phyloP scores from a whole-genome alignment of 2,329 filamentous ascomycete species.

The Fusarium mexicanum region DNA sequence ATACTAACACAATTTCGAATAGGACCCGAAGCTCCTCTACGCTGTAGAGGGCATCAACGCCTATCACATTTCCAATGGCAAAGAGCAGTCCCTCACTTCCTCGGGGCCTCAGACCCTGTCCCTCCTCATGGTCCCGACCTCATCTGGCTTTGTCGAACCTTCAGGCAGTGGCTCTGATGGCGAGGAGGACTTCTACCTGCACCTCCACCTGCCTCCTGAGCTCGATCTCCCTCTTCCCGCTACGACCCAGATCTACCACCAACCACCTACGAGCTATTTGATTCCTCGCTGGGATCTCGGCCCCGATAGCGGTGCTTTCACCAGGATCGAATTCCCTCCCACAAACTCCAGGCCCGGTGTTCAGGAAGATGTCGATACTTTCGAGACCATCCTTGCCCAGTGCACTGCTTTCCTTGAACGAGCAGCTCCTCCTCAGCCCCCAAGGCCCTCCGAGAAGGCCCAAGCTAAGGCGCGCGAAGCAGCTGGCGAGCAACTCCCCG shows the following conservation, averaged over 20 bases:
- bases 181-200: constrained; percentile 95
- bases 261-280: constrained; percentile 90
- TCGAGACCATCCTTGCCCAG: constrained; percentile 97
- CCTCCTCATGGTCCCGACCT: constrained; percentile 94
- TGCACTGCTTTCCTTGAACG: constrained; percentile 95
- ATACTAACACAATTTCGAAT: constrained; percentile 20
- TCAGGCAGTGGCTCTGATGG: constrained; percentile 66
- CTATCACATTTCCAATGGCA: constrained; percentile 89
- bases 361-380: constrained; percentile 94
- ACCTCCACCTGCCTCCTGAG: constrained; percentile 93
- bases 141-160: constrained; percentile 72
- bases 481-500: constrained; percentile 58
- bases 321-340: constrained; percentile 87
- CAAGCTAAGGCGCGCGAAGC: constrained; percentile 54
- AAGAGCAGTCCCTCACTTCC: constrained; percentile 82
- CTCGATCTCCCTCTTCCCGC: constrained; percentile 92
- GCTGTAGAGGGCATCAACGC: constrained; percentile 87
- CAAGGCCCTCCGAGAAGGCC: constrained; percentile 46
- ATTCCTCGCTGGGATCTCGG: constrained; percentile 96
- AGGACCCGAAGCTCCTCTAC: constrained; percentile 73
- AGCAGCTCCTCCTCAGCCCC: constrained; percentile 67
- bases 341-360: constrained; percentile 76
- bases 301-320: constrained; percentile 88
- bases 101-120: constrained; percentile 91
- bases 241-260: constrained; percentile 96